Evolutionary conservation across 2,329 filamentous ascomycete genomes (phyloP), one percentile per base, ranked within the genome.

Genomic region (Apiospora pterosperma): DNA sequence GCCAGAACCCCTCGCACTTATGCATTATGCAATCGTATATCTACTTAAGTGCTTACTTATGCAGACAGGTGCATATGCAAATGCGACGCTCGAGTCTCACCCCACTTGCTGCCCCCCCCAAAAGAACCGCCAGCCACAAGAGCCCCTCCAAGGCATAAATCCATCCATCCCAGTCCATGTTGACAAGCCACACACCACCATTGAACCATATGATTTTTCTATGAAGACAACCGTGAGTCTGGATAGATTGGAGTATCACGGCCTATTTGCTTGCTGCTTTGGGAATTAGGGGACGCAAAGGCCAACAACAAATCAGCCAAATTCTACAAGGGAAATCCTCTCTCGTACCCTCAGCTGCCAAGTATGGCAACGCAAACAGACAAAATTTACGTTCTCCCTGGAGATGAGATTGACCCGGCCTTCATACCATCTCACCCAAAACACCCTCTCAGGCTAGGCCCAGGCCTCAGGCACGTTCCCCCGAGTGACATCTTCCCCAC

Each of bases 391-490:
- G 86, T 97, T 67, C 86, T 98, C 7, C 96, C 96, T 0, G 94
- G 96, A 69, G 93, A 97, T 71, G 74, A 80, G 36, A 84, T 97
- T 58, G 87, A 92, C 65, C 76, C 85, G 1, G 82, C 85, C 31
- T 79, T 85, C 39, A 84, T 97, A 41, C 92, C 92, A 2, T 86
- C 86, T 36, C 84, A 90, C 67, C 83, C 85, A 59, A 92, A 89
- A 70, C 82, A 87, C 67, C 87, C 92, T 42, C 82, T 97, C 68
- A 92, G 92, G 64, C 85, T 97, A 31, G 94, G 94, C 34, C 92
- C 93, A 19, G 94, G 94, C 63, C 84, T 97, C 64, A 90, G 91
- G 67, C 89, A 96, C 76, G 88, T 93, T 66, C 92, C 92, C 52
- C 90, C 92, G n/a, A 86, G 85, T 69, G 88, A 88, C 42, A 88